Percentiles rank a stretch among this genome's conserved stretches.
These are phyloP conservation scores for Aspergillus amoenus DNA, from an alignment of 2,329 filamentous ascomycete genomes.

Conservation along the genomic window DNA sequence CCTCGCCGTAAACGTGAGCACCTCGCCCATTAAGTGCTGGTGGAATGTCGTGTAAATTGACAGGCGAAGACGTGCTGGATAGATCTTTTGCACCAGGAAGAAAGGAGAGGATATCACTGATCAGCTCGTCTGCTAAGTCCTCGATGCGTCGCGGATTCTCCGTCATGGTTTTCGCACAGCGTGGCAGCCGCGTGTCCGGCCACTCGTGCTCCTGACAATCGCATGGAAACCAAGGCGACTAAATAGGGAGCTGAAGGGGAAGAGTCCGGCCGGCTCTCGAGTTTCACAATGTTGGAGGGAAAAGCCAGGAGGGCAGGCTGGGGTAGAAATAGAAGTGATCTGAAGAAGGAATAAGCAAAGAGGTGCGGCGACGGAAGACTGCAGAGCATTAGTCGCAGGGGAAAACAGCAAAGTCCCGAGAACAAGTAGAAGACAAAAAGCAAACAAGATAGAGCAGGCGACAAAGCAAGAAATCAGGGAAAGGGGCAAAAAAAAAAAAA, in stretches of 20 bases:
- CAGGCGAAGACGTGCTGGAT: constrained; percentile 13
- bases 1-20: constrained; percentile 25
- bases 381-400: constrained; percentile 6
- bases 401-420: constrained; percentile 1
- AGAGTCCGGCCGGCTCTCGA: neutral
- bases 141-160: constrained; percentile 32
- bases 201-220: constrained; percentile 28
- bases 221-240: constrained; percentile 30
- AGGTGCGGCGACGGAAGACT: constrained; percentile 8
- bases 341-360: constrained; percentile 16
- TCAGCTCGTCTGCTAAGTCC: constrained; percentile 37
- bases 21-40: constrained; percentile 8
- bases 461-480: neutral
- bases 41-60: constrained; percentile 10
- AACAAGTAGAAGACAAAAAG: constrained; percentile 11
- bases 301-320: constrained; percentile 3
- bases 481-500: neutral
- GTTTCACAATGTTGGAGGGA: constrained; percentile 4
- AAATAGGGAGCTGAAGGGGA: constrained; percentile 3
- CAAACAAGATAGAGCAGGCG: constrained; percentile 4
- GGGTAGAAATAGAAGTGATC: constrained; percentile 1
- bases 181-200: constrained; percentile 34
- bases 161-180: constrained; percentile 30
- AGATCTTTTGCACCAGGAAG: constrained; percentile 23
- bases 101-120: constrained; percentile 34